Evolutionary conservation across 202 grass and related monocot species (phyloP).

Genomic region (Setaria viridis): DNA sequence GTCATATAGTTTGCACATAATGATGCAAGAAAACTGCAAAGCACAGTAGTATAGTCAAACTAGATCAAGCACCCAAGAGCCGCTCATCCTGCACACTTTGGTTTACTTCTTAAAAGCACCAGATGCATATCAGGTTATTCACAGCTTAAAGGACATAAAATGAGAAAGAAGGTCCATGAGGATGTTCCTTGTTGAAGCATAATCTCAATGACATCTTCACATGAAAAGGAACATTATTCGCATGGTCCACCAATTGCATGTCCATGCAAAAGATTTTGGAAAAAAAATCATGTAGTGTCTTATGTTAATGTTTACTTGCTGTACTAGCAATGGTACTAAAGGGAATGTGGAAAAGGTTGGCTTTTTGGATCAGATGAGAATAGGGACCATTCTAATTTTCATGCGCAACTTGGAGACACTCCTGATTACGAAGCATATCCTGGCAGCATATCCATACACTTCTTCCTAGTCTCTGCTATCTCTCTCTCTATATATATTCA

Average conservation of each 20-base stretch:
- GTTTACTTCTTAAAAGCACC: not conserved
- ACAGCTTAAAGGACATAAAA: constrained; percentile 2
- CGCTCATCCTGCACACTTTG: not conserved
- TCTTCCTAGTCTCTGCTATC: not conserved
- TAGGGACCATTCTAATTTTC: not conserved
- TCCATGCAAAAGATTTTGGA: constrained; percentile 1
- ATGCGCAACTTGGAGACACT: constrained; percentile 13
- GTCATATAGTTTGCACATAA: no score
- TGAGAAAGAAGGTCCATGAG: constrained; percentile 40
- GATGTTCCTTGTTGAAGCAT: constrained; percentile 42
- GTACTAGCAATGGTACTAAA: not conserved
- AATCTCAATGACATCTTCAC: constrained; percentile 26
- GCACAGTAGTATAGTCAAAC: not conserved
- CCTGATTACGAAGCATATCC: constrained; percentile 46
- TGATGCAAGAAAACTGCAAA: not conserved
- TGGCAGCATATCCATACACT: constrained; percentile 47
- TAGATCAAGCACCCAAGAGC: not conserved
- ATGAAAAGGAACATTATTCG: constrained; percentile 2
- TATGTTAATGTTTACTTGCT: not conserved
- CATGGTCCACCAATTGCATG: constrained; percentile 13
- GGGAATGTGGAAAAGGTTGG: not conserved
- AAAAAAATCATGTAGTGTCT: not conserved
- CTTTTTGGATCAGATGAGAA: constrained; percentile 17
- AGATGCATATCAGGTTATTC: not conserved
- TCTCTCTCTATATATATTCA: not conserved